Evolutionary conservation across 371 early-diverging fungal genomes (phyloP), one percentile per base, ranked within the genome.

Genomic region (Rhizopus arrhizus): DNA sequence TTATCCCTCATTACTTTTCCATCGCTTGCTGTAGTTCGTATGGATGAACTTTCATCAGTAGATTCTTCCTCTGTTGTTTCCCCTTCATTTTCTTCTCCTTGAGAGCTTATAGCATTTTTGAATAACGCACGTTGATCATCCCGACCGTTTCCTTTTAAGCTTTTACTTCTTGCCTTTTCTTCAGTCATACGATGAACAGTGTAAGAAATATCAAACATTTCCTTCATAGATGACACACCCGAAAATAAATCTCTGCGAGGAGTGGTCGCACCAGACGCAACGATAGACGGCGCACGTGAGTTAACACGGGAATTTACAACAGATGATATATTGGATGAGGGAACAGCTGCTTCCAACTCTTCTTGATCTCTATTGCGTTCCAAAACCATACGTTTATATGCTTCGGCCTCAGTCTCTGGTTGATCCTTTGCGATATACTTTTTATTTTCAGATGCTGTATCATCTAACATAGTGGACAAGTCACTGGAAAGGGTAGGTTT

Each of bases 181-280:
- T 86, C 88, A 32, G 82, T 73, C 78, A 85, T 81, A 13, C 85
- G 80, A 57, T 83, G 84, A 11, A 85, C 81, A 0, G 87, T 82
- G 53, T 82, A 84, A 6, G 84, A 82, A 16, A 87, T 81, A 68
- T 85, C 84, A 72, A 87, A 84, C 64, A 79, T 77, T 50, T 84
- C 87, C 59, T 84, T 85, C 72, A 86, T 77, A 1, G 78, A 71
- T 12, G 80, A 70, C 22, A 84, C 76, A 1, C 81, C 83, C 2
- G 76, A 72, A 56, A 70, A 78, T 3, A 78, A 22, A 42, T 78
- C 78, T 13, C 70, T 51, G 15, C 79, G 69, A 56, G 70, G 54
- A 28, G 66, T 66, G 5, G 55, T 61, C 7, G 69, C 46, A 36
- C 64, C 61, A 41, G 66, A 62, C 6, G 62, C 53, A 43, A 53